These are phyloP conservation scores for Gliomastix tumulicola DNA, from an alignment of 2,329 filamentous ascomycete species.

Conservation along the genomic window DNA sequence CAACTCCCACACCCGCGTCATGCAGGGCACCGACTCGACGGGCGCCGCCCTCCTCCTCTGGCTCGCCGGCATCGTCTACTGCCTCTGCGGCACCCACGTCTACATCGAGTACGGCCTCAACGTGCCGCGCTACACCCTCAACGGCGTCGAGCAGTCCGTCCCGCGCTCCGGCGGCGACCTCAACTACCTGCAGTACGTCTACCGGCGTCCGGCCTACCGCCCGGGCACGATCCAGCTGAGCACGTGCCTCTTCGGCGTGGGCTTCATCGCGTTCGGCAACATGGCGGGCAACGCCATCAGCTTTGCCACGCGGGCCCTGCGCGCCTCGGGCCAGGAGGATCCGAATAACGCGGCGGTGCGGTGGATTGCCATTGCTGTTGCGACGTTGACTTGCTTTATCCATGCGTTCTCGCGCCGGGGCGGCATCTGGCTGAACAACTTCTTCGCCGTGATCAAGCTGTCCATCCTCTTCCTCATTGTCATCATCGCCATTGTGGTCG, in stretches of 20 bases:
- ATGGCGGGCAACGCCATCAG: slow-evolving; percentile 39
- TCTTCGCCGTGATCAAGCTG: slow-evolving; percentile 42
- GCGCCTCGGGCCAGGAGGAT: slow-evolving; percentile 19
- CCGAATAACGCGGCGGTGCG: slow-evolving; percentile 25
- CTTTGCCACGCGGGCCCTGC: slow-evolving; percentile 32
- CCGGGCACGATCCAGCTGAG: slow-evolving; percentile 26
- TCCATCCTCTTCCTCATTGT: slow-evolving; percentile 37
- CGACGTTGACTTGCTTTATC: slow-evolving; percentile 36
- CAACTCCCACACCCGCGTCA: slow-evolving; percentile 22
- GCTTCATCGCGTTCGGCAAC: slow-evolving; percentile 38
- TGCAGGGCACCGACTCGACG: slow-evolving; percentile 21
- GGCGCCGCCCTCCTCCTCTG: slow-evolving; percentile 30
- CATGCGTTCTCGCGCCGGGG: slow-evolving; percentile 40
- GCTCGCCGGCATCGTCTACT: slow-evolving; percentile 28
- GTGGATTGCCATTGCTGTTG: slow-evolving; percentile 37
- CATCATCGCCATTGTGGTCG: slow-evolving; percentile 21
- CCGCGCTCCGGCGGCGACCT: slow-evolving; percentile 39
- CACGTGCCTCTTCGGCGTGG: slow-evolving; percentile 35
- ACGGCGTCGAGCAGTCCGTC: slow-evolving; percentile 28
- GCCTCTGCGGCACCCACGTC: slow-evolving; percentile 24
- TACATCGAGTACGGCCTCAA: slow-evolving; percentile 39
- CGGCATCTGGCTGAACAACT: slow-evolving; percentile 43
- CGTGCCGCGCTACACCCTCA: slow-evolving; percentile 31
- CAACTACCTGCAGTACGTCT: slow-evolving; percentile 42
- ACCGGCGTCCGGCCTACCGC: slow-evolving; percentile 24